phyloP scores from a whole-genome alignment of 345 rosid species.

The Alliaria petiolata region DNA sequence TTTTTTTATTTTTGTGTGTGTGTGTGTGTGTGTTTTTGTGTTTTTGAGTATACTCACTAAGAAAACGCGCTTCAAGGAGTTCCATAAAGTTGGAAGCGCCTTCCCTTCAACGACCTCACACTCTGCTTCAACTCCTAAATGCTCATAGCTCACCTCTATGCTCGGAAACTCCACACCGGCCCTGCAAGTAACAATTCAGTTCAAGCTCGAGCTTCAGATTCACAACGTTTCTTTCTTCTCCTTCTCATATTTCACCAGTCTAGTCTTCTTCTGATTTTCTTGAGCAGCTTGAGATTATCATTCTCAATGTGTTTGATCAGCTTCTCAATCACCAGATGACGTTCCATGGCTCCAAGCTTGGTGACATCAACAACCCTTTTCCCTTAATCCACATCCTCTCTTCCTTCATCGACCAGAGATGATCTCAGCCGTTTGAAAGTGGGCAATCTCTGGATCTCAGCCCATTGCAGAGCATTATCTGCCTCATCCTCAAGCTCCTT shows the following conservation, averaged over 20 bases:
- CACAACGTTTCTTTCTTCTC: not conserved
- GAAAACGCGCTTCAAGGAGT: constrained; percentile 38
- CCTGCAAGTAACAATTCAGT: constrained; percentile 23
- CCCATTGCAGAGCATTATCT: constrained; percentile 56
- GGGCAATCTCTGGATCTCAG: constrained; percentile 65
- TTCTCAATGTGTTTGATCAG: constrained; percentile 63
- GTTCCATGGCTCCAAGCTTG: constrained; percentile 50
- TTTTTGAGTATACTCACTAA: constrained; percentile 42
- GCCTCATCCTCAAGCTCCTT: constrained; percentile 30
- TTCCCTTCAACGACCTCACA: constrained; percentile 67
- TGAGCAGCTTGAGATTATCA: constrained; percentile 58
- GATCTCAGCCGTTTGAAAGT: constrained; percentile 55
- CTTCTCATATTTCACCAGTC: constrained; percentile 38
- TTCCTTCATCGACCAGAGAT: constrained; percentile 39
- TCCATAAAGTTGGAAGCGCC: constrained; percentile 82
- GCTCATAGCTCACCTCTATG: constrained; percentile 58
- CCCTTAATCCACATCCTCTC: not conserved
- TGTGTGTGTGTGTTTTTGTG: too few relatives aligned
- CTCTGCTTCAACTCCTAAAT: constrained; percentile 55
- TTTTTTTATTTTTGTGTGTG: too few relatives aligned
- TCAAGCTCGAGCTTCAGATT: not conserved
- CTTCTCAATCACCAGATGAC: constrained; percentile 53
- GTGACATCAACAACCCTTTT: constrained; percentile 49
- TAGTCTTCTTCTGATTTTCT: constrained; percentile 45
- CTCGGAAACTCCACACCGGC: constrained; percentile 61